phyloP scores from a whole-genome alignment of 768 basidiomycete species.

The Xerocomus potaroensis region DNA sequence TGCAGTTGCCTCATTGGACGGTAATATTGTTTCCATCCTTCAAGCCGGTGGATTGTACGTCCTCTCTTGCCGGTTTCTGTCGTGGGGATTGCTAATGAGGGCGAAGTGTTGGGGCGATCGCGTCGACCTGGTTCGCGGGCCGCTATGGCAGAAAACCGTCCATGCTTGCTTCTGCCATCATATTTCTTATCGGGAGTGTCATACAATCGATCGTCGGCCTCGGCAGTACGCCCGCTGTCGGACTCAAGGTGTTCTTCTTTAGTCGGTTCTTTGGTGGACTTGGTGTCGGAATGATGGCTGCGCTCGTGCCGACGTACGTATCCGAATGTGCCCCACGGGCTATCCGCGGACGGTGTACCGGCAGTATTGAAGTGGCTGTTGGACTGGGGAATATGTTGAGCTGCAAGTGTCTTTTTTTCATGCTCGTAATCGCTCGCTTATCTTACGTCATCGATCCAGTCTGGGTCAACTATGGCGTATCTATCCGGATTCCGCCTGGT shows the following conservation, averaged over 20 bases:
- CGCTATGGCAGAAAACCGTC: constrained; percentile 35
- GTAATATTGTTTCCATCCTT: constrained; percentile 37
- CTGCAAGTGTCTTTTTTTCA: constrained; percentile 30
- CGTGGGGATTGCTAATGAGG: neutral
- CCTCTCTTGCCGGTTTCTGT: neutral
- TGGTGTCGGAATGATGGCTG: constrained; percentile 39
- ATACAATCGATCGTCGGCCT: constrained; percentile 34
- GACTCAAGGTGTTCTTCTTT: constrained; percentile 30
- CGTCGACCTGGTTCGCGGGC: constrained; percentile 25
- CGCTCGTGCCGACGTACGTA: constrained; percentile 35
- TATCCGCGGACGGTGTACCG: constrained; percentile 37
- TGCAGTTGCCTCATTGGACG: constrained; percentile 27
- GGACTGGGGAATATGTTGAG: constrained; percentile 34
- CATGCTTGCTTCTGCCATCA: constrained; percentile 27
- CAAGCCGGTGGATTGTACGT: constrained; percentile 36
- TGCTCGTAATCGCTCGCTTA: too few relatives aligned
- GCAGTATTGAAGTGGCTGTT: constrained; percentile 29
- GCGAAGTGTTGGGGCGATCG: constrained; percentile 28
- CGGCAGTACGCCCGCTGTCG: constrained; percentile 23
- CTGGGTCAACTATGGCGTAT: constrained; percentile 35
- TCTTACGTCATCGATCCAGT: constrained; percentile 16
- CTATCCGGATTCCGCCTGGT: constrained; percentile 23
- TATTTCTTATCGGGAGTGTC: constrained; percentile 33
- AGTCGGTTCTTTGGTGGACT: constrained; percentile 46
- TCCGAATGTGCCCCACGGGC: constrained; percentile 35